Evolutionary conservation across 768 basidiomycete species (phyloP), one percentile per base, ranked within the genome.

Genomic region (Podaxis carcinomalis): DNA sequence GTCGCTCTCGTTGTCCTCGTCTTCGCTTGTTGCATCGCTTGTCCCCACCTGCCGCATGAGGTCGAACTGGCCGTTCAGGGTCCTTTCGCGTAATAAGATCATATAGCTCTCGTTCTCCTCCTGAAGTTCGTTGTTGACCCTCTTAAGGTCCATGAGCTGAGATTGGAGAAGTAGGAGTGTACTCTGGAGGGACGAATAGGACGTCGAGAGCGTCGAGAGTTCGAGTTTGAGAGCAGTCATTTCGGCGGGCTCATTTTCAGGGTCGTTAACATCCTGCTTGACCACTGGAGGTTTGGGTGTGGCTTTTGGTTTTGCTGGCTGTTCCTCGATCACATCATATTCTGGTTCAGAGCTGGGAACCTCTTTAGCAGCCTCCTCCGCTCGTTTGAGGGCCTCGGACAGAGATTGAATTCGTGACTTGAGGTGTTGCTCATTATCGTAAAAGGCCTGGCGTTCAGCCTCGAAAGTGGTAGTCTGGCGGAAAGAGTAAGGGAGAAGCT

Each of bases 31-130:
- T 13, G 63, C 61, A 49, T 69, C 72, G n/a, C 73, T 74, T 47
- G 77, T 82, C 44, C 83, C 84, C 36, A 89, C 86, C 72, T 88
- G 85, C 66, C 80, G 85, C 70, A 87, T 77, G 63, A 92, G 76
- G 70, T 93, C 88, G 70, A 90, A 92, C 67, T 92, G 90, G 3
- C 96, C 96, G 65, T 82, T 94, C 47, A 98, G 73, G 0, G 97
- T 98, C 77, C 85, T 88, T 75, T 98, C 95, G 63, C 92, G 81
- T 25, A 98, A 76, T 40, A 99, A 81, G 63, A 95, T 92, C 83
- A 96, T 93, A 77, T 94, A 99, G 53, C 92, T 92, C 74, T 97
- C 95, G 72, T 98, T 99, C 67, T 98, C 95, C 73, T 98, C 95
- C 73, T 95, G 93, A 42, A 94, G 73, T 64, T 89, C 86, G 64